Conservation (phyloP, 1,139 yeast species). For the Zygoascus meyerae region DNA sequence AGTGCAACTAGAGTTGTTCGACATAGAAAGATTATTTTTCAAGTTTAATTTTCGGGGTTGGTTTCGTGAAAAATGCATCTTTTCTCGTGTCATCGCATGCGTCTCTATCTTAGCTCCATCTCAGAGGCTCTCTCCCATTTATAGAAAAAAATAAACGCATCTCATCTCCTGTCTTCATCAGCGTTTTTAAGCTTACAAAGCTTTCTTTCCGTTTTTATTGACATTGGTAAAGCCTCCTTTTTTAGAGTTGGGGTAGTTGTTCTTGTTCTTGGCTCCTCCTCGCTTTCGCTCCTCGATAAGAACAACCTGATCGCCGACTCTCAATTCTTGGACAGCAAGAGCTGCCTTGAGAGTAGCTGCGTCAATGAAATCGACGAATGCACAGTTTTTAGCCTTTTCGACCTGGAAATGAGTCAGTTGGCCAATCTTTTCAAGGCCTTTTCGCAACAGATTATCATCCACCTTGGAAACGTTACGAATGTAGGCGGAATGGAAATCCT, state of each 20-base stretch:
- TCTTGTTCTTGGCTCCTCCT: slow-evolving; percentile 22
- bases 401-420: slow-evolving; percentile 34
- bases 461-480: slow-evolving; percentile 34
- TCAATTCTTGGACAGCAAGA: slow-evolving; percentile 28
- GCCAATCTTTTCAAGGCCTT: slow-evolving; percentile 33
- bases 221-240: slow-evolving; percentile 12
- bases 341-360: slow-evolving; percentile 32
- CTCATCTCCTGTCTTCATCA: not conserved
- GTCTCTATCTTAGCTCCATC: not conserved
- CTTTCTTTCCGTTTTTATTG: slow-evolving; percentile 6
- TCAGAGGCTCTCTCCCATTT: not conserved
- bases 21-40: too few species aligned
- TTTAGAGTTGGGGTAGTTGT: slow-evolving; percentile 9
- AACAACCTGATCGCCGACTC: slow-evolving; percentile 29
- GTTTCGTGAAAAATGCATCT: slow-evolving; percentile 3
- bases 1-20: too few species aligned
- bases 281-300: slow-evolving; percentile 33
- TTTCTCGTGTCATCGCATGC: slow-evolving; percentile 1
- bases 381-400: slow-evolving; percentile 32
- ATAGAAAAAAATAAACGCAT: not conserved
- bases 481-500: slow-evolving; percentile 35
- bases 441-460: slow-evolving; percentile 27
- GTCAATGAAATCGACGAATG: slow-evolving; percentile 37
- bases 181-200: not conserved
- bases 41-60: too few species aligned